phyloP scores from a whole-genome alignment of 768 basidiomycete genomes.

The Phallus indusiatus region DNA sequence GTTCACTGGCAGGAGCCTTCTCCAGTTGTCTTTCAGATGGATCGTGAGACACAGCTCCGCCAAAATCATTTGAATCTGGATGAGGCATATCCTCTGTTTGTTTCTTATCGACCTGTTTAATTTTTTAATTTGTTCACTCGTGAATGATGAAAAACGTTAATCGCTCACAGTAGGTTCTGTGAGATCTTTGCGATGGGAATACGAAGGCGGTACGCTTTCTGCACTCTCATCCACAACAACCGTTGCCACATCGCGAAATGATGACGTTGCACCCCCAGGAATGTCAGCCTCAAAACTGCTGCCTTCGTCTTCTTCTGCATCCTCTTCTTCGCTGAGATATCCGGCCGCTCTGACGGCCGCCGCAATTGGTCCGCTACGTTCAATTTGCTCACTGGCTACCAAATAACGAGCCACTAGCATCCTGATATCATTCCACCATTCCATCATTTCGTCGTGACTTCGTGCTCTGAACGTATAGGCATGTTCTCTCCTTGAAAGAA shows the following conservation, averaged over 20 bases:
- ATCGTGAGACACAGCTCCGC: slow-evolving; percentile 29
- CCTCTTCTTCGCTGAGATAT: slow-evolving; percentile 75
- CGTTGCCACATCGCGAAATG: slow-evolving; percentile 34
- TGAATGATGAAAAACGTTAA: not conserved
- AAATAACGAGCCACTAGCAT: slow-evolving; percentile 92
- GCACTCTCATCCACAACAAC: slow-evolving; percentile 25
- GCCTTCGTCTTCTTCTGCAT: slow-evolving; percentile 46
- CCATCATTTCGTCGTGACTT: slow-evolving; percentile 96
- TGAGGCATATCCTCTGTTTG: slow-evolving; percentile 15
- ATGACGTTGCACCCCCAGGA: slow-evolving; percentile 35
- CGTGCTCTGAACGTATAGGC: slow-evolving; percentile 89
- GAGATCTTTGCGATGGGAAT: slow-evolving; percentile 39
- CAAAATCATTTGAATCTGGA: slow-evolving; percentile 19
- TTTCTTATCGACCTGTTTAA: slow-evolving; percentile 39
- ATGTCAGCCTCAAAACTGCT: slow-evolving; percentile 46
- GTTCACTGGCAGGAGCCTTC: slow-evolving; percentile 68
- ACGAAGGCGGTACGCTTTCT: slow-evolving; percentile 53
- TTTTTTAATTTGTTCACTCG: not conserved
- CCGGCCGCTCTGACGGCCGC: slow-evolving; percentile 87
- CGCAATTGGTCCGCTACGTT: slow-evolving; percentile 84
- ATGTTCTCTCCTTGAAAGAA: slow-evolving; percentile 37
- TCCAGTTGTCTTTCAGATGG: slow-evolving; percentile 58
- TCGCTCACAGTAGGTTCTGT: slow-evolving; percentile 39
- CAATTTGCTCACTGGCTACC: slow-evolving; percentile 88
- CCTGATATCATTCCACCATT: slow-evolving; percentile 98